Conservation (phyloP, 2,329 filamentous ascomycete genomes). For the Amphichorda felina region DNA sequence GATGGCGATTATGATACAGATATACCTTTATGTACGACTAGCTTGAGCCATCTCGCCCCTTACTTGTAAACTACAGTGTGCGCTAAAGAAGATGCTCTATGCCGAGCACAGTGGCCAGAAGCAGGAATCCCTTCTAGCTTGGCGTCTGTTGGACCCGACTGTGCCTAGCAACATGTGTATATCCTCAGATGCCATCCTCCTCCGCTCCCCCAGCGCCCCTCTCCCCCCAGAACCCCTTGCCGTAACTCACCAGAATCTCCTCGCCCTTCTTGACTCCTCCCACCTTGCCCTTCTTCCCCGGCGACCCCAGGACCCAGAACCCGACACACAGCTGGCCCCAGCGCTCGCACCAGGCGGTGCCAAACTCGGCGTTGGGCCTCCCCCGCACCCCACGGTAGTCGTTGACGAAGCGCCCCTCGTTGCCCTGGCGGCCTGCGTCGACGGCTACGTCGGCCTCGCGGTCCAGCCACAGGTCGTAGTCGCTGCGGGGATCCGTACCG, state of each 20-base stretch:
- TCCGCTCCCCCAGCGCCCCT: slow-evolving; percentile 9
- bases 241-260: slow-evolving; percentile 56
- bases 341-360: slow-evolving; percentile 41
- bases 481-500: slow-evolving; percentile 16
- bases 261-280: slow-evolving; percentile 42
- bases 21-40: too few relatives aligned
- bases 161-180: too few relatives aligned
- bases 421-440: slow-evolving; percentile 45
- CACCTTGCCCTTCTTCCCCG: slow-evolving; percentile 14
- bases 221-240: slow-evolving; percentile 53
- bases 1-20: too few relatives aligned
- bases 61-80: too few relatives aligned
- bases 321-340: slow-evolving; percentile 42
- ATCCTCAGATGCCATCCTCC: too few relatives aligned
- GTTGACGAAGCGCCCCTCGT: slow-evolving; percentile 56
- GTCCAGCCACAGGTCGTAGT: slow-evolving; percentile 56
- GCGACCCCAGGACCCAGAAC: slow-evolving; percentile 36
- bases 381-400: slow-evolving; percentile 49
- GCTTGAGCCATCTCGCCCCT: too few relatives aligned
- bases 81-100: too few relatives aligned
- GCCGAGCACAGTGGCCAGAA: too few relatives aligned
- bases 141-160: too few relatives aligned
- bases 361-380: slow-evolving; percentile 46
- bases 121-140: too few relatives aligned
- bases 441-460: slow-evolving; percentile 43